A percentile compares a stretch with the other conserved stretches of the same genome.
Conservation (phyloP, 73 alveolate genomes). For the Symbiodinium natans region DNA sequence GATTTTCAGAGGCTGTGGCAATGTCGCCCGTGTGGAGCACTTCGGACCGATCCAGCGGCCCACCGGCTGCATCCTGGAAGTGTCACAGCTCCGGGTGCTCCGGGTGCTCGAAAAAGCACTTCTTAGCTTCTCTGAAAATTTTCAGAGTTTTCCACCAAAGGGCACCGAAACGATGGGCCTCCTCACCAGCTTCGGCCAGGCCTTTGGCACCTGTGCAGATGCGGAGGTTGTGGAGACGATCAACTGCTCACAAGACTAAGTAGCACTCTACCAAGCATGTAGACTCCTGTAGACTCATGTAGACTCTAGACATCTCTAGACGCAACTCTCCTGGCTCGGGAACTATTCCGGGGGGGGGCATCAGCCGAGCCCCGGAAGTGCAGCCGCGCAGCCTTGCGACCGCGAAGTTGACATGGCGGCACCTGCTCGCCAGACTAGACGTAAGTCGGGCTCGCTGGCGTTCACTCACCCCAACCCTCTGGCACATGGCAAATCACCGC, state of each 20-base stretch:
- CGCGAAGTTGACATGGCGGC: neutral
- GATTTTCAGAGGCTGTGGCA: neutral
- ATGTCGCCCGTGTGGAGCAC: conserved; percentile 90
- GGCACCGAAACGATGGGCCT: neutral
- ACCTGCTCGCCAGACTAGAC: too few relatives aligned
- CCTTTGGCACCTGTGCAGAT: neutral
- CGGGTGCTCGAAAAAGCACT: too few relatives aligned
- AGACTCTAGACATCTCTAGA: neutral
- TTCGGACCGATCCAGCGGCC: conserved; percentile 74
- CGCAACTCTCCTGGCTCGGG: too few relatives aligned
- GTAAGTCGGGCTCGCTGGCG: too few relatives aligned
- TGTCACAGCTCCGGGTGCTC: too few relatives aligned
- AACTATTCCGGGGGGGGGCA: too few relatives aligned
- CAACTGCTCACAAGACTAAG: neutral
- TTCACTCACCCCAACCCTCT: too few relatives aligned
- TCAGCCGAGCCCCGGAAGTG: too few relatives aligned
- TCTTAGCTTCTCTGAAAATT: too few relatives aligned
- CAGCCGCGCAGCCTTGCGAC: neutral
- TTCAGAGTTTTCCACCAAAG: neutral
- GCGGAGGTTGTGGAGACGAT: neutral
- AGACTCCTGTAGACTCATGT: neutral
- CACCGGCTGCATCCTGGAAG: conserved; percentile 58
- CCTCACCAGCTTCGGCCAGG: neutral
- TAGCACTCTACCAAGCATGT: neutral
- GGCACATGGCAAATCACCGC: too few relatives aligned